A percentile compares a stretch with the other conserved stretches of the same genome.
These are phyloP conservation scores for Orbilia oligospora DNA, from an alignment of 2,329 filamentous ascomycete genomes.

Conservation along the genomic window DNA sequence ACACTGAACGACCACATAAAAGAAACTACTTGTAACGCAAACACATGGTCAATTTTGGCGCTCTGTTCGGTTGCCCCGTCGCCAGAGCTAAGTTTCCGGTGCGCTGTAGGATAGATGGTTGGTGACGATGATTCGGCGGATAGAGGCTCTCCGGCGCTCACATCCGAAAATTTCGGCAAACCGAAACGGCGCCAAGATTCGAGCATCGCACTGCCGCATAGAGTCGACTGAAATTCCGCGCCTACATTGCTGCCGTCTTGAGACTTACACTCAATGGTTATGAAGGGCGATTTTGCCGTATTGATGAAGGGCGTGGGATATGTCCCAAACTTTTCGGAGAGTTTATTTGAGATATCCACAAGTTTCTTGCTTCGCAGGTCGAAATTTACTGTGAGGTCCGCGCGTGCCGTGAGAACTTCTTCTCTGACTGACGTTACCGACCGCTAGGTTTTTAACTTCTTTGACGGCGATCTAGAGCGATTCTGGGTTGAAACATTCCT, in stretches of 20 bases:
- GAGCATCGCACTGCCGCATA: conserved; percentile 23
- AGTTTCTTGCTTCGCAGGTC: background rate
- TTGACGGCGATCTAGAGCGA: background rate
- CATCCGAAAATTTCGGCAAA: background rate
- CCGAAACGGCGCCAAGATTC: conserved; percentile 17
- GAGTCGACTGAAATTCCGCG: conserved; percentile 24
- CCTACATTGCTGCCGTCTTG: conserved; percentile 31
- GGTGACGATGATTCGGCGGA: background rate
- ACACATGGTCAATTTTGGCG: conserved; percentile 8
- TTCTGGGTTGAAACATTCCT: background rate
- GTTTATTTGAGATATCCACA: background rate
- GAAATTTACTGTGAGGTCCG: background rate
- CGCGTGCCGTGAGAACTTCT: conserved; percentile 6
- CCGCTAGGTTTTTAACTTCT: background rate
- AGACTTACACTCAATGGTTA: conserved; percentile 15
- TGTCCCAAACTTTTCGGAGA: background rate
- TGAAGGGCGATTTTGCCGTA: conserved; percentile 5
- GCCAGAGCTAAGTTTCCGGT: background rate
- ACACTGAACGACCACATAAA: conserved; percentile 31
- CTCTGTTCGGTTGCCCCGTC: background rate
- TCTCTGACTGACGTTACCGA: background rate
- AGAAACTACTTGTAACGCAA: conserved; percentile 24
- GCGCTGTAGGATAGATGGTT: background rate
- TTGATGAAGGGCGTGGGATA: conserved; percentile 1
- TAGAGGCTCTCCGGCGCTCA: background rate